Conservation (phyloP, 2,329 filamentous ascomycete species). For the Apiospora aurea region DNA sequence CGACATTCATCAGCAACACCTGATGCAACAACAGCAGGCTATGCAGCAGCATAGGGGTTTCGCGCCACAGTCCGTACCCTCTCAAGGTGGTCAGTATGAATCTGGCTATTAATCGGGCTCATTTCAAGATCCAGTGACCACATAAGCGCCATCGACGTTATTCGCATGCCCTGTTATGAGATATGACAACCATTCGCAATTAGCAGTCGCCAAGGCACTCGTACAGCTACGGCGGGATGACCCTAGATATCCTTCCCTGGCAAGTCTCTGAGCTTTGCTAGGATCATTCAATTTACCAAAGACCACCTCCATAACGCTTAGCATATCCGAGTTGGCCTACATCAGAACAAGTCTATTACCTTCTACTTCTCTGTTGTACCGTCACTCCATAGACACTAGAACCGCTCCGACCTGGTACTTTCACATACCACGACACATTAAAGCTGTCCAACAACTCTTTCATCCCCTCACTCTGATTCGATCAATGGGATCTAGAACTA, state of each 20-base stretch:
- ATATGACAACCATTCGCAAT: neutral
- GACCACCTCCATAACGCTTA: neutral
- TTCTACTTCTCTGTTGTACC: neutral
- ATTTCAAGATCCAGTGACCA: neutral
- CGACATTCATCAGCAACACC: constrained; percentile 68
- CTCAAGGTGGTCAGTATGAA: constrained; percentile 38
- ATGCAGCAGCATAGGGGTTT: constrained; percentile 41
- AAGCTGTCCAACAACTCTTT: neutral
- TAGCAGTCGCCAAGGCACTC: neutral
- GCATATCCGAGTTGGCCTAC: neutral
- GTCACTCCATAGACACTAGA: neutral
- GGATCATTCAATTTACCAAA: neutral
- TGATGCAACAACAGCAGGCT: constrained; percentile 41
- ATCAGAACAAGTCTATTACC: neutral
- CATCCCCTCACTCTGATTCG: neutral
- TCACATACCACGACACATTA: too few species aligned
- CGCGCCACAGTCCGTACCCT: constrained; percentile 38
- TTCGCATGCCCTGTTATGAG: neutral
- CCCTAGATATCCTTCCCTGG: neutral
- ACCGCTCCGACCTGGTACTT: neutral
- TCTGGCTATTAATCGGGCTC: constrained; percentile 35
- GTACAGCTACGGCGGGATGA: neutral
- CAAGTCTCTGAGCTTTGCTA: neutral
- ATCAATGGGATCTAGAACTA: neutral
- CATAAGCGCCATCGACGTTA: constrained; percentile 9